Evolutionary conservation across 257 asterid genomes (phyloP).

Genomic region (Cinchona pubescens): DNA sequence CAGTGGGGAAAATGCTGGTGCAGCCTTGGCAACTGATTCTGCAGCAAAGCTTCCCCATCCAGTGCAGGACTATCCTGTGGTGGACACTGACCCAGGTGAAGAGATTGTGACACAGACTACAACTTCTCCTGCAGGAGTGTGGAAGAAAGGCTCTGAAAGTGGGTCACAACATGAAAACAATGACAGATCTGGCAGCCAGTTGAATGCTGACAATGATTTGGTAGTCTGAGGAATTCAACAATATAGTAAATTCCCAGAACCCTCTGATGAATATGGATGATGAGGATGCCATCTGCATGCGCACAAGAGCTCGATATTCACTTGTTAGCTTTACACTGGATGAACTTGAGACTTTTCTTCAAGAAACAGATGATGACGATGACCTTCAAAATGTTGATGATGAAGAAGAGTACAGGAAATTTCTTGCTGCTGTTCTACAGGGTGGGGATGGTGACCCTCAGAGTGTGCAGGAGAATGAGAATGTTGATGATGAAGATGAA

Average conservation of each 20-base stretch:
- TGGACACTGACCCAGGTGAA: slow-evolving; percentile 52
- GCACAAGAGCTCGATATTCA: slow-evolving; percentile 98
- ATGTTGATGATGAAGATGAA: slow-evolving; percentile 90
- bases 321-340: slow-evolving; percentile 90
- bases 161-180: slow-evolving; percentile 35
- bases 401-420: slow-evolving; percentile 83
- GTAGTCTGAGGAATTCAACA: slow-evolving; percentile 26
- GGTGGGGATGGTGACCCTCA: slow-evolving; percentile 62
- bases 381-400: slow-evolving; percentile 89
- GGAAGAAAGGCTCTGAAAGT: slow-evolving; percentile 32
- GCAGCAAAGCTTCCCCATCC: slow-evolving; percentile 20
- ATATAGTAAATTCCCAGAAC: slow-evolving; percentile 30
- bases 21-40: slow-evolving; percentile 24
- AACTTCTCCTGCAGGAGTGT: slow-evolving; percentile 33
- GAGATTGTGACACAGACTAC: slow-evolving; percentile 46
- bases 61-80: slow-evolving; percentile 34
- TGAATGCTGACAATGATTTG: slow-evolving; percentile 23
- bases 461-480: slow-evolving; percentile 49
- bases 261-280: slow-evolving; percentile 42
- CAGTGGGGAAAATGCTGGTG: slow-evolving; percentile 38
- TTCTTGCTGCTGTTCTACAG: slow-evolving; percentile 82
- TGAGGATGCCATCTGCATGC: slow-evolving; percentile 87
- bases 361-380: slow-evolving; percentile 96
- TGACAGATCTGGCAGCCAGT: slow-evolving; percentile 28
- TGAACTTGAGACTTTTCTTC: slow-evolving; percentile 95